These are phyloP conservation scores for Polytrichum commune DNA, from an alignment of 225 moss, liverwort and hornwort species.

Conservation along the genomic window DNA sequence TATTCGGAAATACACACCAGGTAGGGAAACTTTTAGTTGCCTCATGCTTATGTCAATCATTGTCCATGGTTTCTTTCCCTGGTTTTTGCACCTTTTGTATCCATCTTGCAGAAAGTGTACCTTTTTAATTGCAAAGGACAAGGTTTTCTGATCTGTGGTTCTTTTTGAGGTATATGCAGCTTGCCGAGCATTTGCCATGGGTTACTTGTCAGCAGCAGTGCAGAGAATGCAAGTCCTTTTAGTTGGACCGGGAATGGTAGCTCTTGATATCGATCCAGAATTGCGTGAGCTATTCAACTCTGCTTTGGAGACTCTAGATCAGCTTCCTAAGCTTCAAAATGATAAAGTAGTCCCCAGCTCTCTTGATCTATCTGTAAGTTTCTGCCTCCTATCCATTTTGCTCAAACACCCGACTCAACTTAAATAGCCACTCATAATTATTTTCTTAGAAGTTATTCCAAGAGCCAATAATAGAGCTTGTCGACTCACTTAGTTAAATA, in stretches of 20 bases:
- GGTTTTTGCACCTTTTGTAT: too few relatives aligned
- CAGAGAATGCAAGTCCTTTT: constrained; percentile 82
- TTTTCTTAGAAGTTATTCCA: too few relatives aligned
- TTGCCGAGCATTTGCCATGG: constrained; percentile 86
- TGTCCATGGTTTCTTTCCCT: neutral
- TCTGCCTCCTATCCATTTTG: neutral
- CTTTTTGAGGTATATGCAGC: constrained; percentile 37
- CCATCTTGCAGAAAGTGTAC: too few relatives aligned
- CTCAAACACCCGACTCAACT: too few relatives aligned
- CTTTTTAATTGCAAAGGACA: too few relatives aligned
- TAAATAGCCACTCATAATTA: too few relatives aligned
- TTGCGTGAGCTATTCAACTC: constrained; percentile 88
- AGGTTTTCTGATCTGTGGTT: constrained; percentile 1
- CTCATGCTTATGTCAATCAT: neutral
- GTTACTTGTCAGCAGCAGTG: constrained; percentile 84
- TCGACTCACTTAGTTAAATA: too few relatives aligned
- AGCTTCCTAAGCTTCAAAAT: constrained; percentile 83
- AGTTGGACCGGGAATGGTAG: constrained; percentile 98
- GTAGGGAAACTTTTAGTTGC: constrained; percentile 22
- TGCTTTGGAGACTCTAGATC: constrained; percentile 80
- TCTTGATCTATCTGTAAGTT: constrained; percentile 69
- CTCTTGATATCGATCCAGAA: constrained; percentile 96
- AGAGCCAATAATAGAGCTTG: too few relatives aligned
- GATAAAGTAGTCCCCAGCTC: constrained; percentile 73
- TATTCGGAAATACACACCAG: constrained; percentile 92